Percentiles rank a stretch among this genome's conserved stretches.
These are phyloP conservation scores for Corynespora cassiicola DNA, from an alignment of 2,329 filamentous ascomycete species.

Conservation along the genomic window DNA sequence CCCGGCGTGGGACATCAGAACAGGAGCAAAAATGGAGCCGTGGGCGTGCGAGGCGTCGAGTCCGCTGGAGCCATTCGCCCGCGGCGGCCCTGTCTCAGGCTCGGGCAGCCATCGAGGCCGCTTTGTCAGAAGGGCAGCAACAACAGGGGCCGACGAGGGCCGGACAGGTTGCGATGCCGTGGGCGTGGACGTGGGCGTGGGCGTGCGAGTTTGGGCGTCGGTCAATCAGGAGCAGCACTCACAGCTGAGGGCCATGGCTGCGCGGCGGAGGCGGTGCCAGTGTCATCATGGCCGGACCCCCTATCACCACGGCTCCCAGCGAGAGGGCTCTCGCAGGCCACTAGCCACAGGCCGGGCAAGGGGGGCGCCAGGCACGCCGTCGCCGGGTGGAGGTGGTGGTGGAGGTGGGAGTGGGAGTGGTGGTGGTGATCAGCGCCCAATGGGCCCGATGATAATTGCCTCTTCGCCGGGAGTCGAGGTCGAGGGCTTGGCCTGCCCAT, in stretches of 20 bases:
- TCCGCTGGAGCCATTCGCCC: not conserved
- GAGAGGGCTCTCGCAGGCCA: too few relatives aligned
- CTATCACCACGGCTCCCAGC: too few relatives aligned
- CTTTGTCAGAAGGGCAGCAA: conserved; percentile 38
- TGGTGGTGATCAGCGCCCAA: conserved; percentile 33
- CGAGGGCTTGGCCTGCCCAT: conserved; percentile 22
- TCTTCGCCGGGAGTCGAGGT: conserved; percentile 13
- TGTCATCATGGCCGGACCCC: conserved; percentile 17
- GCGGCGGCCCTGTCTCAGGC: conserved; percentile 18
- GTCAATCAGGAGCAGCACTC: not conserved
- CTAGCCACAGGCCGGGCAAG: conserved; percentile 15
- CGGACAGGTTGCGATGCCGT: not conserved
- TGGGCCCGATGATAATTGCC: conserved; percentile 24
- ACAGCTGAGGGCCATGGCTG: conserved; percentile 2
- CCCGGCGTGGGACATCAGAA: not conserved
- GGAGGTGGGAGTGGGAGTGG: too few relatives aligned
- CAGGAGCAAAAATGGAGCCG: not conserved
- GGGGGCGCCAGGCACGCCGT: conserved; percentile 25
- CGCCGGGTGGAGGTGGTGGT: too few relatives aligned
- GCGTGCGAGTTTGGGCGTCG: not conserved
- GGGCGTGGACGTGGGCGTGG: not conserved
- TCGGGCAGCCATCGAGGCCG: too few relatives aligned
- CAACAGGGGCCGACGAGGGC: conserved; percentile 10
- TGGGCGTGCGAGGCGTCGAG: not conserved
- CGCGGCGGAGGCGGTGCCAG: conserved; percentile 29